These are phyloP conservation scores for Neltuma alba DNA, from an alignment of 306 rosid genomes.

Conservation along the genomic window DNA sequence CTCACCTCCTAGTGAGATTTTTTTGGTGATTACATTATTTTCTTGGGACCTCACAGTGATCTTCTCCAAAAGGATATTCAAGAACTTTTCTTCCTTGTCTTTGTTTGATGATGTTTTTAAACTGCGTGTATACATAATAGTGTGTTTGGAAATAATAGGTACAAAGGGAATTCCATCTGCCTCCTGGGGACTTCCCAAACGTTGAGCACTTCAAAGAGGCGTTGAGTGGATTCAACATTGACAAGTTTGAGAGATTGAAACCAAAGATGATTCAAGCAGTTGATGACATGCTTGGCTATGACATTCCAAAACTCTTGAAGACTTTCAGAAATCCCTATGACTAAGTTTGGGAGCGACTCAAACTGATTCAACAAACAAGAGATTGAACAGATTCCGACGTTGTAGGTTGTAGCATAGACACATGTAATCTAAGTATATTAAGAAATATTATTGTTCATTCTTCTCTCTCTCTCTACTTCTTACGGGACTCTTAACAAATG, in stretches of 20 bases:
- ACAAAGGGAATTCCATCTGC: constrained; percentile 84
- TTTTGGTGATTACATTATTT: too few species aligned
- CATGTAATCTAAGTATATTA: not conserved
- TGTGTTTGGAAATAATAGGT: constrained; percentile 53
- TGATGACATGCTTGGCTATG: constrained; percentile 93
- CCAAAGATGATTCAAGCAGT: constrained; percentile 77
- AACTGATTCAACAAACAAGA: not conserved
- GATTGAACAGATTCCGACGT: not conserved
- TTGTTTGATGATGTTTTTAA: not conserved
- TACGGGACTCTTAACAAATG: not conserved
- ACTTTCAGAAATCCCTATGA: constrained; percentile 83
- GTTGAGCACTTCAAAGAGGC: constrained; percentile 71
- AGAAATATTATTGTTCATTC: not conserved
- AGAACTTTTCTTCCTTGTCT: not conserved
- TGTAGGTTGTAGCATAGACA: not conserved
- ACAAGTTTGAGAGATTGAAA: constrained; percentile 85
- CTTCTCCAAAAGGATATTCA: too few species aligned
- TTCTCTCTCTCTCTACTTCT: not conserved
- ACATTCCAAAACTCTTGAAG: constrained; percentile 84
- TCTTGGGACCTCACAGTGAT: too few species aligned
- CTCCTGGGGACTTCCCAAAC: constrained; percentile 90
- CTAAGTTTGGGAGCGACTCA: constrained; percentile 22
- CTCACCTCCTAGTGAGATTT: too few species aligned
- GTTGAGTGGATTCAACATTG: constrained; percentile 68
- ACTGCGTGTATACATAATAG: not conserved